phyloP scores from a whole-genome alignment of 257 asterid species.

The Jaltomata sinuosa region DNA sequence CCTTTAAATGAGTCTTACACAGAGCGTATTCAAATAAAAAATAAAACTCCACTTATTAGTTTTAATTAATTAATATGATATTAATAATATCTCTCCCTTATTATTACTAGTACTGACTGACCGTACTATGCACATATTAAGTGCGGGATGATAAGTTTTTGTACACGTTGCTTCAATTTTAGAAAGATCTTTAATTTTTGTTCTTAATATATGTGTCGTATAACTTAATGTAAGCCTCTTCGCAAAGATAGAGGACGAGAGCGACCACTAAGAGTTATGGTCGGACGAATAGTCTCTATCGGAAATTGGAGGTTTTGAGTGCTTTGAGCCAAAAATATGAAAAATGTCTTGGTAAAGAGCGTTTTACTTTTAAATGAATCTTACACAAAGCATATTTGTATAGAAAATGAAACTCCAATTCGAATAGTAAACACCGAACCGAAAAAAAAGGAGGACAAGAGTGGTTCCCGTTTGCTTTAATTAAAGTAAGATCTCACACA shows the following conservation, averaged over 20 bases:
- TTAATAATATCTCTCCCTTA: no score
- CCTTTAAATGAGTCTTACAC: not conserved
- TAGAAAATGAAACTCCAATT: no score
- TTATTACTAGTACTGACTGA: no score
- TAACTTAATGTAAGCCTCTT: not conserved
- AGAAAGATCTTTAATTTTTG: no score
- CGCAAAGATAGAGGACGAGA: not conserved
- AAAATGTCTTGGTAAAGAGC: not conserved
- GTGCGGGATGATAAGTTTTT: no score
- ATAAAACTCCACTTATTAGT: no score
- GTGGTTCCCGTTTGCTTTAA: not conserved
- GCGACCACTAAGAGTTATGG: not conserved
- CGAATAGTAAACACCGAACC: not conserved
- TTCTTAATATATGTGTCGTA: not conserved
- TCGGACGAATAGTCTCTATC: not conserved
- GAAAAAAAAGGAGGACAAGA: not conserved
- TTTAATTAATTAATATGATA: no score
- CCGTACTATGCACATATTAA: no score
- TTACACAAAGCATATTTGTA: not conserved
- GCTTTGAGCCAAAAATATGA: not conserved
- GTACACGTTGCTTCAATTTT: no score
- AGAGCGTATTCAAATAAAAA: no score
- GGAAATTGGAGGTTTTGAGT: fast-evolving
- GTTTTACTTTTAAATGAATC: not conserved
- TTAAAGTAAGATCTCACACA: not conserved